phyloP scores from a whole-genome alignment of 441 rosid species.

The Populus hybrid region DNA sequence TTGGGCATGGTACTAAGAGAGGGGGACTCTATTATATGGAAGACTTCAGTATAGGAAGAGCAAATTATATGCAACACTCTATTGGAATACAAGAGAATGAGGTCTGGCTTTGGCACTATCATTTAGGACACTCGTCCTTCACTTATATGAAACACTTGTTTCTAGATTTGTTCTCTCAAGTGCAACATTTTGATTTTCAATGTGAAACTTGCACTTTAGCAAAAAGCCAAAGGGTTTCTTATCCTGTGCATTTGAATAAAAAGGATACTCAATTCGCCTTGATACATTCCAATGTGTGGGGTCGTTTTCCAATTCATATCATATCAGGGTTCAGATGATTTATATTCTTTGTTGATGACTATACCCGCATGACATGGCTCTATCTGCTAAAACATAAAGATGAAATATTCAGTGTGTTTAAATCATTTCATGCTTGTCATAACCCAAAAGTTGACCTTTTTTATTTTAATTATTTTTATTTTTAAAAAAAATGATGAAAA shows the following conservation, averaged over 20 bases:
- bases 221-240: slow-evolving; percentile 2
- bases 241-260: not conserved
- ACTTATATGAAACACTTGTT: not conserved
- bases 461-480: too few relatives aligned
- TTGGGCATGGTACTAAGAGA: not conserved
- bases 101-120: not conserved
- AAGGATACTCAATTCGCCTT: not conserved
- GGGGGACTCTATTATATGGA: not conserved
- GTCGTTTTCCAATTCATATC: not conserved
- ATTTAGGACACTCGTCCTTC: slow-evolving; percentile 2
- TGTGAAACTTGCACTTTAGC: slow-evolving; percentile 9
- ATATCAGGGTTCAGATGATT: not conserved
- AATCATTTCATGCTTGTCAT: not conserved
- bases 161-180: not conserved
- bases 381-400: not conserved
- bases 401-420: not conserved
- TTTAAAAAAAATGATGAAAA: too few relatives aligned
- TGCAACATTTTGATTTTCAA: not conserved
- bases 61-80: not conserved
- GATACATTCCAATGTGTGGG: slow-evolving; percentile 13
- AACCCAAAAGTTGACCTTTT: too few relatives aligned
- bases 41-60: not conserved
- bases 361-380: slow-evolving; percentile 1
- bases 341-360: slow-evolving; percentile 1
- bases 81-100: not conserved